Base-by-base conservation (phyloP, 2,329 filamentous ascomycete species). In the Diaporthe citri region DNA sequence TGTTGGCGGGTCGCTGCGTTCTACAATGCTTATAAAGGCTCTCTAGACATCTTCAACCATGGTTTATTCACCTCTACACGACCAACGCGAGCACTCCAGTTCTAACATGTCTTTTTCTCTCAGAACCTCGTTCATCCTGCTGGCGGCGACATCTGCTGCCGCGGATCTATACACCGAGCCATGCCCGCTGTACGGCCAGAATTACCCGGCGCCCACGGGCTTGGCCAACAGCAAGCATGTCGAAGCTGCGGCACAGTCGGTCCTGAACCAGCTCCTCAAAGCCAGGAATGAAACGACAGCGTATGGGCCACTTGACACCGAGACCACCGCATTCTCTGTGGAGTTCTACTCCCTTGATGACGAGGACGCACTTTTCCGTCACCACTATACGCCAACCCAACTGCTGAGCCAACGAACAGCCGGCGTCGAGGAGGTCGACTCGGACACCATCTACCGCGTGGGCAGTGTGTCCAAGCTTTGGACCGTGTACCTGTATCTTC, bases 391-490 rank as follows among this genome's bases (percentile, higher is more conserved):
- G 3, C 75, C 77, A 3, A 66, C 73, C 10, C 71, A 79, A 25
- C 43, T 60, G 10, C 28, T n/a, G 71, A 60, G 36, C 52, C 51
- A 74, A 17, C 78, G 57, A 60, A 79, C 72, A 72, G 77, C 66
- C 20, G 80, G 81, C 4, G 81, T 82, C 9, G 74, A 77, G 28
- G 60, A 76, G 67, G 79, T 84, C 7, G 76, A 81, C 48, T 57
- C 74, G 7, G 77, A 86, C 67, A 84, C 80, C 0, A 79, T 85
- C 28, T 89, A 84, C 77, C 80, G 83, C 3, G 78, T 86, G 5
- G 84, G 81, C 20, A 88, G 86, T 76, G 78, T 88, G 15, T 85
- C 85, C 13, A 88, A 89, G 78, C 78, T 87, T 9, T 83, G 86
- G 75, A 85, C 83, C 3, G 81, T 87, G 3, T 86, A 84, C 71